Percentiles rank a stretch among this genome's conserved stretches.
phyloP scores from a whole-genome alignment of 2,329 filamentous ascomycete genomes.

The Curvularia verruculosa region DNA sequence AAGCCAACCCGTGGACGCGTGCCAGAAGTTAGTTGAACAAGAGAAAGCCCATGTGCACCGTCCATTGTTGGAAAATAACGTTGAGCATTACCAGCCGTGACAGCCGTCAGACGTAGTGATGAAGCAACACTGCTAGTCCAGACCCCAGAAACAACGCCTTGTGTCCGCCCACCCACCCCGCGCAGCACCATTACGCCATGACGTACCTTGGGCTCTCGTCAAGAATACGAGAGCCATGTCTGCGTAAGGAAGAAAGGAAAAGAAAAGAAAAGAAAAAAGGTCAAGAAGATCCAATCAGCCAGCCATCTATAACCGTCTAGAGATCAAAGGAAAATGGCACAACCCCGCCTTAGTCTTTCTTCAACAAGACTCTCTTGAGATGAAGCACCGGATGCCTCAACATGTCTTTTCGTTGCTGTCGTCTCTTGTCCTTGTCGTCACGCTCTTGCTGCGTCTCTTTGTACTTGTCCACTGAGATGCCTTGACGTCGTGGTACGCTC shows the following conservation, averaged over 20 bases:
- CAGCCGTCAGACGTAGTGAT: constrained; percentile 11
- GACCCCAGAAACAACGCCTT: constrained; percentile 26
- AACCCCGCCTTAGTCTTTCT: constrained; percentile 3
- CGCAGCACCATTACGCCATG: constrained; percentile 32
- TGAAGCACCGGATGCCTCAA: constrained; percentile 5
- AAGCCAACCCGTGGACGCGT: background rate
- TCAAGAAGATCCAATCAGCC: constrained; percentile 8
- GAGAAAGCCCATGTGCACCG: constrained; percentile 1
- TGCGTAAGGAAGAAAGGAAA: background rate
- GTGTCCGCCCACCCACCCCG: constrained; percentile 30
- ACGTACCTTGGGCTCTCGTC: constrained; percentile 28
- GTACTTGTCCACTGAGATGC: constrained; percentile 10
- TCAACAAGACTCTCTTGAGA: constrained; percentile 1
- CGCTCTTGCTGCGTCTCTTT: constrained; percentile 1
- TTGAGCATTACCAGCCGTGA: constrained; percentile 3
- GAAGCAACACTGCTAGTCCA: background rate
- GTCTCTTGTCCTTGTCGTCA: constrained; percentile 10
- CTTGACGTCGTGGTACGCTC: constrained; percentile 15
- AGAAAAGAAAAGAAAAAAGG: no score
- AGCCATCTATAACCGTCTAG: constrained; percentile 31
- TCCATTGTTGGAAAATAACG: constrained; percentile 13
- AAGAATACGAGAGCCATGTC: background rate
- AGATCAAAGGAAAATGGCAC: constrained; percentile 4
- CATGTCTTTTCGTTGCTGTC: background rate
- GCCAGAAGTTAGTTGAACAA: background rate